A percentile compares a stretch with the other conserved stretches of the same genome.
phyloP scores from a whole-genome alignment of 1,284 basidiomycete genomes.

The Microbotryomycetes sp. region DNA sequence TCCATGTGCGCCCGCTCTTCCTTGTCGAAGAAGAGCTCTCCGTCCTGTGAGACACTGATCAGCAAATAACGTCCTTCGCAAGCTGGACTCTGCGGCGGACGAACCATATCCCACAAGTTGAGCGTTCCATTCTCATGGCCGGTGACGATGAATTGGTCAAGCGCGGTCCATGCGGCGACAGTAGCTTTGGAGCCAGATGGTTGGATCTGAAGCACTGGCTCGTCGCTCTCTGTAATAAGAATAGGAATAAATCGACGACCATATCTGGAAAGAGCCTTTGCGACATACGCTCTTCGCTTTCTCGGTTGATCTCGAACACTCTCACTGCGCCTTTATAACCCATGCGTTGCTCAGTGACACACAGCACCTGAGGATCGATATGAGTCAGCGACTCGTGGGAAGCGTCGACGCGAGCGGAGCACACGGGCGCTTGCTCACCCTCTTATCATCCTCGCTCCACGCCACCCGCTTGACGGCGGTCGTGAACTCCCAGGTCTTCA shows the following conservation, averaged over 20 bases:
- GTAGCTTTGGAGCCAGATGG: conserved; percentile 91
- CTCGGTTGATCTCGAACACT: conserved; percentile 78
- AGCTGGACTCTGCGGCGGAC: background rate
- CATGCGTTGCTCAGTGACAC: conserved; percentile 96
- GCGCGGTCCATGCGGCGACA: conserved; percentile 81
- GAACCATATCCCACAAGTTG: conserved; percentile 52
- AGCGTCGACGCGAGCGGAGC: too few species aligned
- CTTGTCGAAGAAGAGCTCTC: conserved; percentile 71
- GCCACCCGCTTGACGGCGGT: conserved; percentile 94
- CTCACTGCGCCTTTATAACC: conserved; percentile 74
- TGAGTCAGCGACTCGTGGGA: background rate
- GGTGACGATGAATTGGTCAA: conserved; percentile 74
- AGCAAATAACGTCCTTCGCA: conserved; percentile 41
- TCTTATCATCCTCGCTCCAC: conserved; percentile 75
- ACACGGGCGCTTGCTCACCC: conserved; percentile 19
- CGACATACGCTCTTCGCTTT: conserved; percentile 62
- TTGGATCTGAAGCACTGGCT: conserved; percentile 71
- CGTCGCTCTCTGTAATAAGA: conserved; percentile 55
- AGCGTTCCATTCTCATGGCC: conserved; percentile 96
- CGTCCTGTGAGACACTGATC: conserved; percentile 61
- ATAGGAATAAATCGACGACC: background rate
- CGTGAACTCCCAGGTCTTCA: conserved; percentile 93
- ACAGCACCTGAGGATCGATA: conserved; percentile 55
- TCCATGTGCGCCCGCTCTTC: conserved; percentile 69
- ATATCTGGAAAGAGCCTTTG: background rate